phyloP scores from a whole-genome alignment of 176 grass and related monocot genomes.

The Alopecurus myosuroides region DNA sequence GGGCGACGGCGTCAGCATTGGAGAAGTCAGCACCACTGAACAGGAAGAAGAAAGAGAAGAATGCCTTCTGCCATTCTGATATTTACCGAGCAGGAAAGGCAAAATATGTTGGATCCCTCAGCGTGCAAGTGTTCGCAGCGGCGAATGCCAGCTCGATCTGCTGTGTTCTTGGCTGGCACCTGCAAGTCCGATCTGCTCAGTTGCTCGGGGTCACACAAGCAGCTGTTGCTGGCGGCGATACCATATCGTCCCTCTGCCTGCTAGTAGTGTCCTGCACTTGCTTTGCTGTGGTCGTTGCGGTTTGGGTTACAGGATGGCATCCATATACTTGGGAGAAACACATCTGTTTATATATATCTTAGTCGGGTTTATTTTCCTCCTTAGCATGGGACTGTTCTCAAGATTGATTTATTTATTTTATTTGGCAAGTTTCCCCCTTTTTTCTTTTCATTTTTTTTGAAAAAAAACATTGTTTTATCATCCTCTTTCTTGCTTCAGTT shows the following conservation, averaged over 20 bases:
- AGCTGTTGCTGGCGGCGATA: background rate
- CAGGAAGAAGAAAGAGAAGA: conserved; percentile 12
- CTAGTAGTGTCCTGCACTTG: background rate
- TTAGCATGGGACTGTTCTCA: background rate
- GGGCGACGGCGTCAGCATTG: background rate
- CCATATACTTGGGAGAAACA: background rate
- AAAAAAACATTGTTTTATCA: background rate
- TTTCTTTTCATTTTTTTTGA: background rate
- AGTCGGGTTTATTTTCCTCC: background rate
- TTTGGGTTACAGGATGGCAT: conserved; percentile 10
- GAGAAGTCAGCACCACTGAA: background rate
- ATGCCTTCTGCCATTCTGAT: conserved; percentile 26
- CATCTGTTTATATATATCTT: background rate
- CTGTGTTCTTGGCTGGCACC: conserved; percentile 9
- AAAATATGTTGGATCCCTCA: conserved; percentile 6
- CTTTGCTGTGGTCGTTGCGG: background rate
- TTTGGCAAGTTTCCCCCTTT: background rate
- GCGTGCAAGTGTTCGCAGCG: too few relatives aligned
- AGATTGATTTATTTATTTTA: background rate
- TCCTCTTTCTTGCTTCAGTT: background rate
- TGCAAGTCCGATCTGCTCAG: background rate
- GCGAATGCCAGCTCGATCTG: background rate
- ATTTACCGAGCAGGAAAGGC: conserved; percentile 28
- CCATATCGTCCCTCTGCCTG: background rate
- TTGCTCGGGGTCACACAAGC: conserved; percentile 22